A percentile compares a stretch with the other conserved stretches of the same genome.
Evolutionary conservation across 2,329 filamentous ascomycete species (phyloP).

Genomic region (Pseudogymnoascus sp.): DNA sequence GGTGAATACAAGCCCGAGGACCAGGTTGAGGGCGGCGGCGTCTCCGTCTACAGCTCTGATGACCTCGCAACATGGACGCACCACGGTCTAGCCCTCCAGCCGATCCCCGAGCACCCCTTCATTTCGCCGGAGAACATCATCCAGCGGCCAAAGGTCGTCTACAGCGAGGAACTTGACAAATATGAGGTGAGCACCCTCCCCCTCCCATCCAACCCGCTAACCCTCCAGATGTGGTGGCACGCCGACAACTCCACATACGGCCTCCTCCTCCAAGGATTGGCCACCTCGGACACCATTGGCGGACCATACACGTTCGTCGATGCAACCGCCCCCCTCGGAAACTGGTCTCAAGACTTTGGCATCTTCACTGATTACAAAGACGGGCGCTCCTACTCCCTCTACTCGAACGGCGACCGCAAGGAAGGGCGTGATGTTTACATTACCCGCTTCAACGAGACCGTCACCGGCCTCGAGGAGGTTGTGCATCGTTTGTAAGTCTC

Average conservation of each 20-base stretch:
- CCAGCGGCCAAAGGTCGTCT: conserved; percentile 54
- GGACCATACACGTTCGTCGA: conserved; percentile 31
- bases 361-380: conserved; percentile 53
- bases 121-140: conserved; percentile 50
- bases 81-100: conserved; percentile 48
- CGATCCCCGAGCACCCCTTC: conserved; percentile 45
- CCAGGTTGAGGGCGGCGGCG: conserved; percentile 50
- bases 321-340: conserved; percentile 47
- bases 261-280: conserved; percentile 47
- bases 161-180: conserved; percentile 43
- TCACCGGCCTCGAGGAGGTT: conserved; percentile 43
- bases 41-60: conserved; percentile 52
- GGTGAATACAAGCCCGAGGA: conserved; percentile 53
- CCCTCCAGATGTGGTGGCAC: conserved; percentile 49
- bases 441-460: conserved; percentile 43
- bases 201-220: neutral
- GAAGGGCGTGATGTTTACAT: conserved; percentile 51
- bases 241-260: conserved; percentile 51
- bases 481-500: conserved; percentile 39
- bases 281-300: conserved; percentile 43
- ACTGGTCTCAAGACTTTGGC: conserved; percentile 56
- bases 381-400: conserved; percentile 46
- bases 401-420: conserved; percentile 48
- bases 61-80: conserved; percentile 52
- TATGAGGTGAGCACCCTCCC: conserved; percentile 41